These are phyloP conservation scores for Echeveria elegans DNA, from an alignment of 164 flowering plant genomes.

Conservation along the genomic window DNA sequence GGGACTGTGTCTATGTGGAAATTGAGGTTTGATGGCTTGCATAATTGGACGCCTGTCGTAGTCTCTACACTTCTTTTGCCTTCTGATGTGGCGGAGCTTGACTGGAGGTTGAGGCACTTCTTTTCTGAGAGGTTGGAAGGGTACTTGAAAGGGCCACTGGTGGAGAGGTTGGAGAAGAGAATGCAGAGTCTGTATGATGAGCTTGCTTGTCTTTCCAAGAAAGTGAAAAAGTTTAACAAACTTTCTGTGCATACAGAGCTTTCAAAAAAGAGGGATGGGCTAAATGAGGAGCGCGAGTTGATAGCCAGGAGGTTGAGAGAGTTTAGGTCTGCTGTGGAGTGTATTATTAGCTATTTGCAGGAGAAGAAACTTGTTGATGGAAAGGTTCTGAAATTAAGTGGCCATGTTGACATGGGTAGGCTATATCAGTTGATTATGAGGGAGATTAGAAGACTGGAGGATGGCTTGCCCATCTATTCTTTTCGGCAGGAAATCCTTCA, in stretches of 20 bases:
- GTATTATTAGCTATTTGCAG: constrained; percentile 32
- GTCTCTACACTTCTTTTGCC: constrained; percentile 17
- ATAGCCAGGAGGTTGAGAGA: constrained; percentile 44
- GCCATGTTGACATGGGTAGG: constrained; percentile 34
- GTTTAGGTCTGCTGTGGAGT: constrained; percentile 46
- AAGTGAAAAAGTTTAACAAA: constrained; percentile 2
- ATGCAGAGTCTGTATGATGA: constrained; percentile 20
- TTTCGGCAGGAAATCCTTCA: constrained; percentile 31
- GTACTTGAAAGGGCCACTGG: constrained; percentile 24
- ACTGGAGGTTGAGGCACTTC: constrained; percentile 24
- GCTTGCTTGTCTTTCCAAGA: constrained; percentile 13
- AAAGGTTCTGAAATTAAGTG: constrained; percentile 22
- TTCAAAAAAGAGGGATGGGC: constrained; percentile 19
- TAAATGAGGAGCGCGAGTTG: constrained; percentile 29
- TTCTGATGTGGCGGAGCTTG: constrained; percentile 46
- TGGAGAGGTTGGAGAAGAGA: constrained; percentile 27
- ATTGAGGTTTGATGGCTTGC: constrained; percentile 30
- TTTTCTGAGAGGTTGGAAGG: constrained; percentile 23
- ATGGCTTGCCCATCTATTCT: constrained; percentile 33
- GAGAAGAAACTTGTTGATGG: constrained; percentile 8
- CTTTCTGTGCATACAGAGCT: constrained; percentile 9
- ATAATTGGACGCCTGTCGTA: constrained; percentile 26
- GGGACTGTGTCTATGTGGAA: constrained; percentile 48
- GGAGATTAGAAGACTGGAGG: constrained; percentile 42
- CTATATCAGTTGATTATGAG: constrained; percentile 40